Evolutionary conservation across 139 green algal genomes (phyloP).

Genomic region (Micromonas pusilla): DNA sequence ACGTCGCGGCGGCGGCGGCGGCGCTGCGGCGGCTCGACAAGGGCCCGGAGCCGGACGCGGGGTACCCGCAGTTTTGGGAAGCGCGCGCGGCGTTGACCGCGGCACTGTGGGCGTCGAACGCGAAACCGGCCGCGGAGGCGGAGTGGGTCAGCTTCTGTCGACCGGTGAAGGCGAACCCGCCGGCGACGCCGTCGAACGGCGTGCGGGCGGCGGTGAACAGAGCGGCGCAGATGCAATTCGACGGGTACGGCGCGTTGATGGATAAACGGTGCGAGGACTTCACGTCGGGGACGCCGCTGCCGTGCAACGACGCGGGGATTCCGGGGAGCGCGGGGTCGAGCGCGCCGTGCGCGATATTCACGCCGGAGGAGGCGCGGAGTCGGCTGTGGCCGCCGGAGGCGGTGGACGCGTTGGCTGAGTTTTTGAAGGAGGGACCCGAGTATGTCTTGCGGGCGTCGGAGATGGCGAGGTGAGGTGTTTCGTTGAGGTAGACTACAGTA

Average conservation of each 20-base stretch:
- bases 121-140: not conserved
- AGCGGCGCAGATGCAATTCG: not conserved
- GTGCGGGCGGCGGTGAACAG: not conserved
- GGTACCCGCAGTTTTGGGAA: slow-evolving; percentile 12
- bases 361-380: not conserved
- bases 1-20: not conserved
- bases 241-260: slow-evolving; percentile 2
- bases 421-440: not conserved
- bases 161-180: not conserved
- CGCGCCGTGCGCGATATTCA: slow-evolving; percentile 12
- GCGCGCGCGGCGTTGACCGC: slow-evolving; percentile 9
- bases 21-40: not conserved
- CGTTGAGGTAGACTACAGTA: no score
- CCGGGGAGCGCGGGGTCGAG: not conserved
- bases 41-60: slow-evolving; percentile 2
- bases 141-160: not conserved
- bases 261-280: slow-evolving; percentile 24
- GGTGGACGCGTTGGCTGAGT: not conserved
- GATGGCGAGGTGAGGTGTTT: no score
- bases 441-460: no score
- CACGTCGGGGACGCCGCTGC: not conserved
- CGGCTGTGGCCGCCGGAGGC: slow-evolving; percentile 15
- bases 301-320: slow-evolving; percentile 24
- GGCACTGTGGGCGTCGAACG: not conserved
- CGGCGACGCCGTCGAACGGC: not conserved